Evolutionary conservation across 2,329 filamentous ascomycete species (phyloP).

Genomic region (Phyllosticta ampelicida): DNA sequence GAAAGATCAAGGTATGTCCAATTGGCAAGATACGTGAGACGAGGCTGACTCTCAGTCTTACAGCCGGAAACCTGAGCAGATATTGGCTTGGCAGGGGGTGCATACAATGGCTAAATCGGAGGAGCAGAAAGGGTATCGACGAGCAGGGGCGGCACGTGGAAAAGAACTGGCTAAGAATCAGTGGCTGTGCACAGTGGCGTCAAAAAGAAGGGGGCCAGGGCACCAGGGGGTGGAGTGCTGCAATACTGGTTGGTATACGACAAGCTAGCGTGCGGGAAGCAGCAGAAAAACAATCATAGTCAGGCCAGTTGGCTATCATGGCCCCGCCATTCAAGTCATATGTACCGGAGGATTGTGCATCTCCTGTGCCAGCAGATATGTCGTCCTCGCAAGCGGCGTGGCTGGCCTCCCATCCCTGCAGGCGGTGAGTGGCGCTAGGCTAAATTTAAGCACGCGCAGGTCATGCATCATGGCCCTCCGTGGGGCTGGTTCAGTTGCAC

Average conservation of each 20-base stretch:
- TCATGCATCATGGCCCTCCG: conserved; percentile 10
- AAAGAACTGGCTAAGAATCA: neutral
- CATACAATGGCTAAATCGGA: neutral
- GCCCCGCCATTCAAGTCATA: neutral
- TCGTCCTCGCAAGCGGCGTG: neutral
- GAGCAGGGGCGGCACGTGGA: neutral
- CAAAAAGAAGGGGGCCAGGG: neutral
- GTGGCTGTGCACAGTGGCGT: neutral
- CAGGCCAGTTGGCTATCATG: neutral
- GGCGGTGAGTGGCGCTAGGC: conserved; percentile 10
- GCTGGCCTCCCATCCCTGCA: conserved; percentile 5
- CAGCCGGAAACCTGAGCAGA: conserved; percentile 8
- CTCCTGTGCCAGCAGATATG: neutral
- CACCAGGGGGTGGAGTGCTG: neutral
- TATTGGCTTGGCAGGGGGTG: neutral
- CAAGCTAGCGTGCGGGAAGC: neutral
- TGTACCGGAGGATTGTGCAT: neutral
- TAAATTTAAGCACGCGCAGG: conserved; percentile 7
- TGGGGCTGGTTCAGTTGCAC: conserved; percentile 4
- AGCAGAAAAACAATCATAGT: neutral
- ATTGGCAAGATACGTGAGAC: neutral
- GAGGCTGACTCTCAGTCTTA: conserved; percentile 1
- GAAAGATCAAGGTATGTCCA: conserved; percentile 11
- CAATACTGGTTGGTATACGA: neutral
- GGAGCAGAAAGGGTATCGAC: neutral